phyloP scores from a whole-genome alignment of 225 moss, liverwort and hornwort species.

The Straminergon stramineum region DNA sequence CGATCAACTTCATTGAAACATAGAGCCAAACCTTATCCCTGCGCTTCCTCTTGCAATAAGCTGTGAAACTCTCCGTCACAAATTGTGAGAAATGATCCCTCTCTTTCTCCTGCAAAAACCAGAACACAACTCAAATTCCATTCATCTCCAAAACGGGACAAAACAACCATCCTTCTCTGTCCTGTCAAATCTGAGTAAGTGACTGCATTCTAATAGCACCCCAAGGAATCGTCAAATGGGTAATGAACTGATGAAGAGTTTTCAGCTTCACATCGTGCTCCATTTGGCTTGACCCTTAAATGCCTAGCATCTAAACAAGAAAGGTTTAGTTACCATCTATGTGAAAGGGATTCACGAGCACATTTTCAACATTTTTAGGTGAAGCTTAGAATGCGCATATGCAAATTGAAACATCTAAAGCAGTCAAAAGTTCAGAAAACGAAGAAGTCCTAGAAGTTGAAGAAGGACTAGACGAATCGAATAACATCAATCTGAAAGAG shows the following conservation, averaged over 20 bases:
- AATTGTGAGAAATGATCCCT: conserved; percentile 60
- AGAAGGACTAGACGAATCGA: neutral
- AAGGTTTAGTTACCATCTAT: neutral
- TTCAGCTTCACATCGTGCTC: neutral
- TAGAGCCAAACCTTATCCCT: conserved; percentile 69
- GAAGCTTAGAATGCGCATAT: neutral
- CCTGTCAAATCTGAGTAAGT: neutral
- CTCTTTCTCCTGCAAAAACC: conserved; percentile 62
- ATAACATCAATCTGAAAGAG: neutral
- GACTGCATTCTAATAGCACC: neutral
- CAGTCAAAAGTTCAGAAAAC: neutral
- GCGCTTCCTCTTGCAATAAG: conserved; percentile 60
- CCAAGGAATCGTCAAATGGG: neutral
- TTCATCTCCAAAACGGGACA: neutral
- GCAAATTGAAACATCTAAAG: neutral
- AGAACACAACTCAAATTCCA: neutral
- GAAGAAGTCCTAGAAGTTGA: neutral
- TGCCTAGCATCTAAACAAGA: neutral
- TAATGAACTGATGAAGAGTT: neutral
- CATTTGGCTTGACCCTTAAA: neutral
- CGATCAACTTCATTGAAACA: neutral
- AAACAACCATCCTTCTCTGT: neutral
- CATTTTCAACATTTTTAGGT: neutral
- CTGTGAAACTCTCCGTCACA: conserved; percentile 61
- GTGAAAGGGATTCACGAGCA: neutral